Conservation (phyloP, 768 basidiomycete species). For the Mycena polygramma region DNA sequence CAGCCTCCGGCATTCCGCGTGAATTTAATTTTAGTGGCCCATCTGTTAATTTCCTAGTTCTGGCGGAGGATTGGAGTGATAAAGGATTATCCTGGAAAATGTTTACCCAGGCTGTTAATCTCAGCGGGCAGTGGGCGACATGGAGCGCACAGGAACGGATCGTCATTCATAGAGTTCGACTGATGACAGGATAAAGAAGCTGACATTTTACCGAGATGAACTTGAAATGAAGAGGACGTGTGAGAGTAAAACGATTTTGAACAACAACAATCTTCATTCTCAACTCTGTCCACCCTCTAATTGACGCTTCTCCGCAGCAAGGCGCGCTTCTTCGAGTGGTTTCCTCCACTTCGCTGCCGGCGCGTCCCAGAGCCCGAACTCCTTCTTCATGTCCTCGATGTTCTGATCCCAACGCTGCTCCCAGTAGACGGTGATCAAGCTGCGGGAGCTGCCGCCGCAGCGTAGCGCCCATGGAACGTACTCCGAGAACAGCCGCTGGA, state of each 20-base stretch:
- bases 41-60: conserved; percentile 5
- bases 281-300: conserved; percentile 7
- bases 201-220: conserved; percentile 36
- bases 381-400: conserved; percentile 84
- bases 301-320: conserved; percentile 52
- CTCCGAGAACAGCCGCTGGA: conserved; percentile 75
- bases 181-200: conserved; percentile 1
- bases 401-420: conserved; percentile 93
- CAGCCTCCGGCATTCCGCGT: not conserved
- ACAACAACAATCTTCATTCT: conserved; percentile 2
- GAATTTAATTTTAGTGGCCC: not conserved
- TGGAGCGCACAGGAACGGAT: not conserved
- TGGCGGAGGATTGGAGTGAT: not conserved
- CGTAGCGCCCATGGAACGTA: conserved; percentile 94
- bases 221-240: conserved; percentile 30
- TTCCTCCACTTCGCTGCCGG: conserved; percentile 80
- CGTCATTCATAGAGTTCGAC: conserved; percentile 2
- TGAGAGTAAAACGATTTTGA: not conserved
- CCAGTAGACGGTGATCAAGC: conserved; percentile 94
- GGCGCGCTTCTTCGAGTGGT: conserved; percentile 73
- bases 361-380: conserved; percentile 89
- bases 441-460: conserved; percentile 80
- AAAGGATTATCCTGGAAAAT: not conserved
- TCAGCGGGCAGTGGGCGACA: conserved; percentile 4
- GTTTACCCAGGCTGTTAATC: not conserved